These are phyloP conservation scores for Parachlorella kessleri DNA, from an alignment of 139 green algal genomes.

Conservation along the genomic window DNA sequence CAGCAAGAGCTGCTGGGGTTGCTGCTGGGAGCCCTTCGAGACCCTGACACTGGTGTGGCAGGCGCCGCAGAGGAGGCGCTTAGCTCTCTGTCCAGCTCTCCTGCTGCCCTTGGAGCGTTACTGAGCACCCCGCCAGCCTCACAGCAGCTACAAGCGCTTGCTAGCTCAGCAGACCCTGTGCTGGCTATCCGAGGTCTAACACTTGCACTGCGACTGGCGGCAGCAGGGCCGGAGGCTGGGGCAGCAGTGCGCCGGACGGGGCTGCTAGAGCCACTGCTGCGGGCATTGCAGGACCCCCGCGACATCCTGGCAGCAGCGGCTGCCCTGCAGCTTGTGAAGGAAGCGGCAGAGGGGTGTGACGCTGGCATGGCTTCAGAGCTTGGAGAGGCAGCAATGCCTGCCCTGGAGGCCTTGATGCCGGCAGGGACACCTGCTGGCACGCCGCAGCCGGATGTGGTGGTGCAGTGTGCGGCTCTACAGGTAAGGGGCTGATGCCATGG, in stretches of 20 bases:
- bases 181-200: conserved; percentile 21
- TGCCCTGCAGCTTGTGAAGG: not conserved
- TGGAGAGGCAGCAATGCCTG: not conserved
- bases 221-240: not conserved
- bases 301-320: not conserved
- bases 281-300: conserved; percentile 14
- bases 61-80: conserved; percentile 1
- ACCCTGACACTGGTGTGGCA: conserved; percentile 17
- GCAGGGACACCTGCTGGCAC: too few relatives aligned
- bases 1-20: not conserved
- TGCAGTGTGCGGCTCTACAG: not conserved
- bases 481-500: too few relatives aligned
- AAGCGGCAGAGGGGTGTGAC: not conserved
- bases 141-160: conserved; percentile 9
- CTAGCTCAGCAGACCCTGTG: conserved; percentile 13
- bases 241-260: not conserved
- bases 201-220: conserved; percentile 14
- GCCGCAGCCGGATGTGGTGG: not conserved
- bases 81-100: conserved; percentile 7
- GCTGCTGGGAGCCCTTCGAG: conserved; percentile 16
- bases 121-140: not conserved
- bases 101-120: not conserved
- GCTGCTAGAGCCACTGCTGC: conserved; percentile 20
- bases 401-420: not conserved
- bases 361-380: not conserved